Conservation (phyloP, 2,329 filamentous ascomycete genomes). For the Phaeosphaeria sp. region DNA sequence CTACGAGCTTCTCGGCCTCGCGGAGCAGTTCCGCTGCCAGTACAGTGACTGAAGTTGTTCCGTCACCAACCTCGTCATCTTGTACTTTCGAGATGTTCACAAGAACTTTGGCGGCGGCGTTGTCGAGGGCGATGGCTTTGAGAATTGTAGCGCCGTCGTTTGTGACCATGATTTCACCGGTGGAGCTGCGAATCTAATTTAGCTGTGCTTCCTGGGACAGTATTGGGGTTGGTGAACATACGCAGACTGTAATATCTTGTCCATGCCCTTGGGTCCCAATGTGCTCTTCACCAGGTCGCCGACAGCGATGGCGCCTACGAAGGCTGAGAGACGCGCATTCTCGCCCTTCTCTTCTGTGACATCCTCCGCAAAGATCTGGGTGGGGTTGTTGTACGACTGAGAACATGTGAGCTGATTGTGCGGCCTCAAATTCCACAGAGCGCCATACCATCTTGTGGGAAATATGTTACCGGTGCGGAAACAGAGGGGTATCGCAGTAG, state of each 20-base stretch:
- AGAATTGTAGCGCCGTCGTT: conserved; percentile 99
- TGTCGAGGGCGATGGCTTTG: conserved; percentile 97
- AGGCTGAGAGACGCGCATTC: conserved; percentile 97
- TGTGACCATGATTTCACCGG: conserved; percentile 96
- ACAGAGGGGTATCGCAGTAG: conserved; percentile 41
- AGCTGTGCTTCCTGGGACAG: conserved; percentile 21
- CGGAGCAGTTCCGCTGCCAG: conserved; percentile 92
- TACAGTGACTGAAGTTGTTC: conserved; percentile 96
- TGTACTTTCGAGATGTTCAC: conserved; percentile 99
- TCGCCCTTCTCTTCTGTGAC: conserved; percentile 98
- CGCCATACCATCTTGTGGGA: conserved; percentile 40
- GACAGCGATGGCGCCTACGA: conserved; percentile 97
- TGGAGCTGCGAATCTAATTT: conserved; percentile 68
- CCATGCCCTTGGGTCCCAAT: conserved; percentile 96
- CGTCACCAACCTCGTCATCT: conserved; percentile 97
- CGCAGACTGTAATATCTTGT: conserved; percentile 97
- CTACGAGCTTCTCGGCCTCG: conserved; percentile 95
- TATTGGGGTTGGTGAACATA: conserved; percentile 57
- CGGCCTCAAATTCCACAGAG: not conserved
- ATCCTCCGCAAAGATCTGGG: conserved; percentile 97
- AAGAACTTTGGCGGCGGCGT: conserved; percentile 95
- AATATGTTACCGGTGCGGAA: conserved; percentile 21
- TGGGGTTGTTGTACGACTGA: conserved; percentile 69
- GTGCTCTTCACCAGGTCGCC: conserved; percentile 98
- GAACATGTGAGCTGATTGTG: conserved; percentile 15